phyloP scores from a whole-genome alignment of 2,329 filamentous ascomycete genomes.

The Monilinia fructicola region DNA sequence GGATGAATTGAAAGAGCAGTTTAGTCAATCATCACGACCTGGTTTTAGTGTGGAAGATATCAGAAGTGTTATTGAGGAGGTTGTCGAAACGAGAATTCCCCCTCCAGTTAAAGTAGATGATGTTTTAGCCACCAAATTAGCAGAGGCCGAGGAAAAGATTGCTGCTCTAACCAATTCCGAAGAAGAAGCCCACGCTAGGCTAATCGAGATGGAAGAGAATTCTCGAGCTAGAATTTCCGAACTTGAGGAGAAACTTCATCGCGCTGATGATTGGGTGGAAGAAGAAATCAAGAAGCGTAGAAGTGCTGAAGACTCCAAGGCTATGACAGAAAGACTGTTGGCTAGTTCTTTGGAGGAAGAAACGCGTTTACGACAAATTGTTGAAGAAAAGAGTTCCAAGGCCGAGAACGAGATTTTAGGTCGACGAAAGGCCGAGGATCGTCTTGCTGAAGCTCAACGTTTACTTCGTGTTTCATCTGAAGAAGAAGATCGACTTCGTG shows the following conservation, averaged over 20 bases:
- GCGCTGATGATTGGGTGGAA: slow-evolving; percentile 63
- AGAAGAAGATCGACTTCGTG: slow-evolving; percentile 67
- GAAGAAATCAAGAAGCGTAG: slow-evolving; percentile 62
- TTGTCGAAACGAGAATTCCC: slow-evolving; percentile 58
- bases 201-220: slow-evolving; percentile 44
- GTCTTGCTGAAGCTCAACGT: slow-evolving; percentile 69
- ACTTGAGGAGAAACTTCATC: slow-evolving; percentile 65
- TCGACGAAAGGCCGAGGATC: slow-evolving; percentile 69
- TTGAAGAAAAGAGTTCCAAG: slow-evolving; percentile 58
- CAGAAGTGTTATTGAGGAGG: slow-evolving; percentile 62
- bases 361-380: slow-evolving; percentile 60
- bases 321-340: slow-evolving; percentile 48
- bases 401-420: slow-evolving; percentile 63
- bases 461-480: slow-evolving; percentile 68
- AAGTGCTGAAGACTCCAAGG: slow-evolving; percentile 68
- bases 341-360: slow-evolving; percentile 68
- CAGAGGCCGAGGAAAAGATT: slow-evolving; percentile 41
- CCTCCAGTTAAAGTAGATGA: slow-evolving; percentile 50
- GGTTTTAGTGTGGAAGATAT: slow-evolving; percentile 55
- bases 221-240: slow-evolving; percentile 50
- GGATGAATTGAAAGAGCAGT: slow-evolving; percentile 58
- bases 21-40: slow-evolving; percentile 47
- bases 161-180: slow-evolving; percentile 57
- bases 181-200: slow-evolving; percentile 54
- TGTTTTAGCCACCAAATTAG: slow-evolving; percentile 24